Percentiles rank a stretch among this genome's conserved stretches.
Conservation (phyloP, 2,329 filamentous ascomycete species). For the Parafenestella ontariensis region DNA sequence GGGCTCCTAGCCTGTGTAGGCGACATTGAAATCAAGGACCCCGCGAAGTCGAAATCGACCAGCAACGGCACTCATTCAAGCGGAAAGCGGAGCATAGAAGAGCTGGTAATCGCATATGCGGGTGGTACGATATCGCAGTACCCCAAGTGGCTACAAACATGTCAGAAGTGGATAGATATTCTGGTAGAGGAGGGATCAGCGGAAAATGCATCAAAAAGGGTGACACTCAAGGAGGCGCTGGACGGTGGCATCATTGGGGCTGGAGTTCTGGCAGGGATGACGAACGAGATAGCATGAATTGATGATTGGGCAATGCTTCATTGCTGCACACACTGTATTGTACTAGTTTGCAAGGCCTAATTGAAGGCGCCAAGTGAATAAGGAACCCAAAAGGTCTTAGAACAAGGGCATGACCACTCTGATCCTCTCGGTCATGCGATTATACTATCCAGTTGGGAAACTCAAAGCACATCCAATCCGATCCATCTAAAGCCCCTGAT, state of each 20-base stretch:
- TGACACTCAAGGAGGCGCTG: slow-evolving; percentile 60
- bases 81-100: slow-evolving; percentile 52
- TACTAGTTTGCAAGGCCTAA: too few species aligned
- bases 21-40: slow-evolving; percentile 61
- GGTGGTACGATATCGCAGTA: slow-evolving; percentile 83
- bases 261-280: slow-evolving; percentile 61
- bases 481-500: too few species aligned
- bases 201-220: slow-evolving; percentile 51
- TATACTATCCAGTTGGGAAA: too few species aligned
- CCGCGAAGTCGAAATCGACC: slow-evolving; percentile 18
- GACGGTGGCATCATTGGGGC: slow-evolving; percentile 64
- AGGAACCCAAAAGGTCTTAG: too few species aligned
- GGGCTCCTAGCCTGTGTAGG: slow-evolving; percentile 73
- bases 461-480: too few species aligned
- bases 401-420: too few species aligned
- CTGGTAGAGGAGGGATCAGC: slow-evolving; percentile 55
- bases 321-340: too few species aligned
- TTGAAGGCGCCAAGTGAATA: too few species aligned
- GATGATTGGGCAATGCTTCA: too few species aligned
- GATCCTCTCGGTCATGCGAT: too few species aligned
- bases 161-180: slow-evolving; percentile 71
- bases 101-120: slow-evolving; percentile 79
- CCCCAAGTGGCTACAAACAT: slow-evolving; percentile 74
- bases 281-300: slow-evolving; percentile 33
- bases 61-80: slow-evolving; percentile 24